Evolutionary conservation across 23 red algal species (phyloP).

Genomic region (Chondrus crispus): DNA sequence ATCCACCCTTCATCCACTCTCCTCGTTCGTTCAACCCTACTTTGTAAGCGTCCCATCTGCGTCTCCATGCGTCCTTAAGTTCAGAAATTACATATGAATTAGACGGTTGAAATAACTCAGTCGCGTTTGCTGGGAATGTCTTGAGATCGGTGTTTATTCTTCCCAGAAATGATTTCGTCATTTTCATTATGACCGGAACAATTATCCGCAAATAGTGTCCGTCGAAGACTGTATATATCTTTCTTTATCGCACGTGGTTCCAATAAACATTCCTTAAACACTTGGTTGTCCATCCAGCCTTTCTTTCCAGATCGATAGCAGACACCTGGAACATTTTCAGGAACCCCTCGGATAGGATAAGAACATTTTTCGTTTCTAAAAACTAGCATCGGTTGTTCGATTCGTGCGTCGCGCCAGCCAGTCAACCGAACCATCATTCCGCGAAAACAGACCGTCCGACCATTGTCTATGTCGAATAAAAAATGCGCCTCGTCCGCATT

Average conservation of each 20-base stretch:
- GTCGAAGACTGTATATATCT: not conserved
- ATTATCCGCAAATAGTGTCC: not conserved
- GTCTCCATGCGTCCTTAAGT: not conserved
- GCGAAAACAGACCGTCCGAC: not conserved
- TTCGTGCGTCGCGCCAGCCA: not conserved
- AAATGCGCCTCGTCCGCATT: not conserved
- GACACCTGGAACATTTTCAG: slow-evolving; percentile 2
- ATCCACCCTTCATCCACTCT: not conserved
- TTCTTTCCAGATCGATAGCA: not conserved
- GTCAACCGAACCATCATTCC: not conserved
- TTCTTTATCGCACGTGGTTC: not conserved
- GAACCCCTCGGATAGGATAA: not conserved
- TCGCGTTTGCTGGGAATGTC: not conserved
- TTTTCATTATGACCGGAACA: not conserved
- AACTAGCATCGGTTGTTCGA: not conserved
- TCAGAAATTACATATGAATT: slow-evolving; percentile 2
- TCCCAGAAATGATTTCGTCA: not conserved
- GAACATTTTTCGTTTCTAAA: not conserved
- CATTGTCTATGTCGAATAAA: not conserved
- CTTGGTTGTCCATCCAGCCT: slow-evolving; percentile 1
- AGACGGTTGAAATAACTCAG: not conserved
- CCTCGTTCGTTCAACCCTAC: not conserved
- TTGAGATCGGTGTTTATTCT: not conserved
- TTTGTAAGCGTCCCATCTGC: not conserved
- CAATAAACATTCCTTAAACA: not conserved